Evolutionary conservation across 208 protist genomes (phyloP), one percentile per base, ranked within the genome.

Genomic region (Leishmania guyanensis): DNA sequence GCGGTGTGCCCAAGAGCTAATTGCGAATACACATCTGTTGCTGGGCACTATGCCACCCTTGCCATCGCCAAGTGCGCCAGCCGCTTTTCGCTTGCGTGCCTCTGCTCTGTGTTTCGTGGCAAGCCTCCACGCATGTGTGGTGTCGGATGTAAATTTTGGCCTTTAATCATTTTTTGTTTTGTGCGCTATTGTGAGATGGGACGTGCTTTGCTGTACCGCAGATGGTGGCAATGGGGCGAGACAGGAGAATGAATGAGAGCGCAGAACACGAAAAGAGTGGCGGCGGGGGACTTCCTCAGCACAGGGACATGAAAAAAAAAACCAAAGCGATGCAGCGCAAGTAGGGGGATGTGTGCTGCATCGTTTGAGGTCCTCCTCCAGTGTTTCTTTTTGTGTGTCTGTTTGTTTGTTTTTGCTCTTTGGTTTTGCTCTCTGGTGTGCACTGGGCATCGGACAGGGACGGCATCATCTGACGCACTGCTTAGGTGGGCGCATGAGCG

Each of bases 111-210:
- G 17, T 48, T 6, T 70, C 12, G 16, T 48, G 12, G 2, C 2
- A 8, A 39, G 1, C 36, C 5, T 48, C 65, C 43, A 46, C 43
- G 14, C 16, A 1, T 48, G 36, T 12, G 65, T 48, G 36, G 12
- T 71, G 36, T 71, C 65, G 6, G 29, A 71, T 71, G 65, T 71
- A 71, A 26, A 71, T 71, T 4, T 46, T n/a, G 48, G 65, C 9
- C 17, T 0, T 22, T 10, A 48, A 14, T 39, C 17, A 20, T 29
- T 68, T 17, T 14, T 29, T 10, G 26, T 68, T 46, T 46, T 4
- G 4, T 46, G 43, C 43, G 43, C 43, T 46, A 46, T 46, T 68
- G 26, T 68, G 29, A 6, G 29, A 29, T 20, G 10, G 14, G 26
- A 43, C 65, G 16, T 14, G 39, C 29, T 58, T n/a, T 43, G 65